These are phyloP conservation scores for Pyrenochaeta sp. DNA, from an alignment of 2,329 filamentous ascomycete genomes.

Conservation along the genomic window DNA sequence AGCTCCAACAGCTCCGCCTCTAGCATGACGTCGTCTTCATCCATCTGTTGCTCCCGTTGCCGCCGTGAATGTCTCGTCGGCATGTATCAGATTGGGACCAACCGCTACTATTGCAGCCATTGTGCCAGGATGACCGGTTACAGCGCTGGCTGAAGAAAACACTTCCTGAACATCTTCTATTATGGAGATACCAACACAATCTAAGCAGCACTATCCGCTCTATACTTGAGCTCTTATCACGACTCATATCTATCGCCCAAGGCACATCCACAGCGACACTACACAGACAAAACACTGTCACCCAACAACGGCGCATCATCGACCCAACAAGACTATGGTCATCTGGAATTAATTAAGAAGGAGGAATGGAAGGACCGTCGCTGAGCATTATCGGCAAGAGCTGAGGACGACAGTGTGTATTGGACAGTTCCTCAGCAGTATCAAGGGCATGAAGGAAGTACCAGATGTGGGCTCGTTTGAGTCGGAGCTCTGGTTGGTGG, in stretches of 20 bases:
- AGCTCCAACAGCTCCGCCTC: constrained; percentile 21
- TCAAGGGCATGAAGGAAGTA: neutral
- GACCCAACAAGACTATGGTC: no score
- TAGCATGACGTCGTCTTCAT: constrained; percentile 24
- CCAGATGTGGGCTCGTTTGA: neutral
- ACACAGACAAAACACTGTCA: constrained; percentile 6
- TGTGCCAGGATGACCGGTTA: constrained; percentile 52
- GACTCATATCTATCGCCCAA: no score
- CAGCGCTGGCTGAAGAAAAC: constrained; percentile 40
- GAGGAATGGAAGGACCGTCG: no score
- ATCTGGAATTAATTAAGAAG: no score
- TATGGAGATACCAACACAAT: neutral
- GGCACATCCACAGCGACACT: neutral
- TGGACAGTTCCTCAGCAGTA: neutral
- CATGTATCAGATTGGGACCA: constrained; percentile 51
- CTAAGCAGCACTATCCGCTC: neutral
- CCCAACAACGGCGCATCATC: neutral
- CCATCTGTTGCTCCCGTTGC: constrained; percentile 45
- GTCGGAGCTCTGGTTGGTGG: neutral
- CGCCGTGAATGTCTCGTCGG: constrained; percentile 39
- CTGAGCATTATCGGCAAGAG: no score
- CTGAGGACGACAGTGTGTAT: neutral
- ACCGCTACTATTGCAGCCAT: constrained; percentile 52
- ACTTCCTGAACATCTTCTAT: neutral
- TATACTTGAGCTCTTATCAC: neutral